phyloP scores from a whole-genome alignment of 1,284 basidiomycete species.

The Coniophora puteana region DNA sequence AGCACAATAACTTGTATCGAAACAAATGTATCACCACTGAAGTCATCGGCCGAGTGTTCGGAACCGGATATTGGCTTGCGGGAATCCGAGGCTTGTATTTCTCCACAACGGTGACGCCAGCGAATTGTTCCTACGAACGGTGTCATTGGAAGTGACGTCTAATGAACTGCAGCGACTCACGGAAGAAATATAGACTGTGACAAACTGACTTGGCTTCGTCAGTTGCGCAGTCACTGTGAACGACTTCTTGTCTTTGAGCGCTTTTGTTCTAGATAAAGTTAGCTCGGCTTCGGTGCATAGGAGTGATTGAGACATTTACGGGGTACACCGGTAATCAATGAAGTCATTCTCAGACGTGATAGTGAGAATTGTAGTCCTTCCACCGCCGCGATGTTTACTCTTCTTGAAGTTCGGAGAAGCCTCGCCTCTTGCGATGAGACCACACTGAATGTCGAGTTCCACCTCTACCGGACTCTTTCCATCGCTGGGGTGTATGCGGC shows the following conservation, averaged over 20 bases:
- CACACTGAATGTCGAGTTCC: slow-evolving; percentile 58
- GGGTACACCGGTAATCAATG: slow-evolving; percentile 73
- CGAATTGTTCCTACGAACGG: slow-evolving; percentile 59
- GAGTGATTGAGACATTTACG: slow-evolving; percentile 39
- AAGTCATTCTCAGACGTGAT: slow-evolving; percentile 69
- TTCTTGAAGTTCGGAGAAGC: slow-evolving; percentile 38
- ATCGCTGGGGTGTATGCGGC: slow-evolving; percentile 33
- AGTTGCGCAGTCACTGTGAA: slow-evolving; percentile 58
- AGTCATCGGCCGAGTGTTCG: slow-evolving; percentile 66
- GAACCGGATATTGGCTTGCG: slow-evolving; percentile 55
- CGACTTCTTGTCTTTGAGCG: slow-evolving; percentile 49
- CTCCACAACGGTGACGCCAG: slow-evolving; percentile 52
- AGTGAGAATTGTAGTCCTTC: slow-evolving; percentile 69
- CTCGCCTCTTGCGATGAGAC: slow-evolving; percentile 32
- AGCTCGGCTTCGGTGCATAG: neutral
- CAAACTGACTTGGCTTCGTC: slow-evolving; percentile 70
- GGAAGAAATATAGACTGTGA: slow-evolving; percentile 60
- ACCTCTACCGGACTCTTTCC: slow-evolving; percentile 55
- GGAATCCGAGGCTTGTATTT: slow-evolving; percentile 55
- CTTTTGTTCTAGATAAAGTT: slow-evolving; percentile 53
- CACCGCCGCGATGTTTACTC: slow-evolving; percentile 37
- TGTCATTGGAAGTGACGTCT: neutral
- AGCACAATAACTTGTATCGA: neutral
- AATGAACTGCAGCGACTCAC: slow-evolving; percentile 30
- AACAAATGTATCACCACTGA: slow-evolving; percentile 38